Percentiles rank a stretch among this genome's conserved stretches.
These are phyloP conservation scores for Asterophora lycoperdoides DNA, from an alignment of 768 basidiomycete species.

Conservation along the genomic window DNA sequence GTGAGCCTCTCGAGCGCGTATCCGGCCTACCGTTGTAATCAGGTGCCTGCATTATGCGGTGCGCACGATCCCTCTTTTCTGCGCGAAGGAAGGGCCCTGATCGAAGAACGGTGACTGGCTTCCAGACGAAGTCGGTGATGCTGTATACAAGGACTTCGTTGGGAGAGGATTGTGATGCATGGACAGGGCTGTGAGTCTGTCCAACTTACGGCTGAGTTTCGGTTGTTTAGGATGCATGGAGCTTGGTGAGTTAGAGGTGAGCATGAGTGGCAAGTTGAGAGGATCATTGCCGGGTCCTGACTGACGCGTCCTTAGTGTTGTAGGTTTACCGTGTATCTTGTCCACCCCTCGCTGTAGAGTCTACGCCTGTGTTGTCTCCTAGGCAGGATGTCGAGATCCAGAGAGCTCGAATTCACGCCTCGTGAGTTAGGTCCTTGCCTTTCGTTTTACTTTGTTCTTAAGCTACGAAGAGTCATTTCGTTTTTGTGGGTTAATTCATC, in stretches of 20 bases:
- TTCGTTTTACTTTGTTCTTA: too few relatives aligned
- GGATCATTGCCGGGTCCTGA: too few relatives aligned
- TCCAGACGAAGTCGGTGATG: slow-evolving; percentile 3
- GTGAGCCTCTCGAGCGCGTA: too few relatives aligned
- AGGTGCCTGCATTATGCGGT: background rate
- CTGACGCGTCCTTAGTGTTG: background rate
- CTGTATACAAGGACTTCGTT: background rate
- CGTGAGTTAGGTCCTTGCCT: slow-evolving; percentile 23
- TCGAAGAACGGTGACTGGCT: background rate
- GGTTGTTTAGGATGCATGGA: slow-evolving; percentile 14
- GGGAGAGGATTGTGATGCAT: slow-evolving; percentile 1
- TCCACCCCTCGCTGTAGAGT: slow-evolving; percentile 40
- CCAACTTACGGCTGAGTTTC: background rate
- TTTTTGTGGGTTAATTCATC: too few relatives aligned
- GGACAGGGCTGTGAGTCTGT: background rate
- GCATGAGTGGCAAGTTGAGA: slow-evolving; percentile 9
- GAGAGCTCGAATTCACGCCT: slow-evolving; percentile 39
- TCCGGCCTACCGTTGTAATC: background rate
- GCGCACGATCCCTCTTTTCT: background rate
- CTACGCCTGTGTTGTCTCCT: slow-evolving; percentile 48
- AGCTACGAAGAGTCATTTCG: too few relatives aligned
- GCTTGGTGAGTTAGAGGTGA: slow-evolving; percentile 30
- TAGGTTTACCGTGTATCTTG: slow-evolving; percentile 45
- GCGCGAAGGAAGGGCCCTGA: background rate
- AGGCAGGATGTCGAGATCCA: slow-evolving; percentile 46